Evolutionary conservation across 2,329 filamentous ascomycete species (phyloP).

Genomic region (Colletotrichum melonis): DNA sequence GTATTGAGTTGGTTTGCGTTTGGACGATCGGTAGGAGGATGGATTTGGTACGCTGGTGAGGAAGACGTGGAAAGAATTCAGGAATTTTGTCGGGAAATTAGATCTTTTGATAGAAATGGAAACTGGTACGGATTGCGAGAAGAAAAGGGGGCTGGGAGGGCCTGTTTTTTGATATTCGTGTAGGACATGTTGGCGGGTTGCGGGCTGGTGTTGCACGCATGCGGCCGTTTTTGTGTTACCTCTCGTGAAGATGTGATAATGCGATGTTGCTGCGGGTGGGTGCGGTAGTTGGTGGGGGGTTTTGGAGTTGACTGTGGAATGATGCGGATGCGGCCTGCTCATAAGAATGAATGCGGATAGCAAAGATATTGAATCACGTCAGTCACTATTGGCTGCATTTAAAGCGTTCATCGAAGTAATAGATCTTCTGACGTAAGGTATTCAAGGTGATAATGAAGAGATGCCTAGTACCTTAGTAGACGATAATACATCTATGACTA

Average conservation of each 20-base stretch:
- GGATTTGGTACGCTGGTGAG: not conserved
- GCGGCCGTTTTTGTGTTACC: constrained; percentile 1
- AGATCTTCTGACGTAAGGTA: too few species aligned
- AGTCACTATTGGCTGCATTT: too few species aligned
- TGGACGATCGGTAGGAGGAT: too few species aligned
- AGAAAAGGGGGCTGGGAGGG: not conserved
- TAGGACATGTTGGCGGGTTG: not conserved
- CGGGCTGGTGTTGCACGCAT: constrained; percentile 1
- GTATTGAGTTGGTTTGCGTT: too few species aligned
- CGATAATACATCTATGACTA: too few species aligned
- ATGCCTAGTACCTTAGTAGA: too few species aligned
- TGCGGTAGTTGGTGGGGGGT: not conserved
- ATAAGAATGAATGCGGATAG: not conserved
- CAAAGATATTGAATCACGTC: not conserved
- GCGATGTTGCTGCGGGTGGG: not conserved
- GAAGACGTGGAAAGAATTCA: not conserved
- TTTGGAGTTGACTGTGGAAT: not conserved
- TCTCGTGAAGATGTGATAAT: not conserved
- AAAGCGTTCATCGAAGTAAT: too few species aligned
- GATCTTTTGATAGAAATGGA: not conserved
- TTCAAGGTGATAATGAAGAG: too few species aligned
- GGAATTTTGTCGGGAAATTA: not conserved
- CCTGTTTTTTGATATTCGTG: not conserved
- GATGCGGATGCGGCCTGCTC: not conserved
- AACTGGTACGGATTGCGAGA: not conserved